Conservation (phyloP, 2,329 filamentous ascomycete genomes). For the Trichoderma brevicompactum region DNA sequence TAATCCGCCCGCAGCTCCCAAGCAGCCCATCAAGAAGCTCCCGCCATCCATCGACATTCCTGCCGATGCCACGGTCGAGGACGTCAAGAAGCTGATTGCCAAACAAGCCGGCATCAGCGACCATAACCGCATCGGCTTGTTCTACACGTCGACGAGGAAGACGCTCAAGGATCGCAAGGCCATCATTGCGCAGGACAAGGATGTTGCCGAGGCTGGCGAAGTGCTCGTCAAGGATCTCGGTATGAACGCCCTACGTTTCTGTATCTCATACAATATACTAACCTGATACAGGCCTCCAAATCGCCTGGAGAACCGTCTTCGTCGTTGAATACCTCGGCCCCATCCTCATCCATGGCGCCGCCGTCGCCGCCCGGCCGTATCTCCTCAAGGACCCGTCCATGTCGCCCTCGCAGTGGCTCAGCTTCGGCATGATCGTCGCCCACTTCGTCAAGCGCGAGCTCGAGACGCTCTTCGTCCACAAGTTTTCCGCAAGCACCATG, state of each 20-base stretch:
- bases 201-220: slow-evolving; percentile 55
- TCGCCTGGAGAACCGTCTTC: slow-evolving; percentile 92
- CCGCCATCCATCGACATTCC: slow-evolving; percentile 56
- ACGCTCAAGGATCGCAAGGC: slow-evolving; percentile 66
- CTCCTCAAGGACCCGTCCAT: slow-evolving; percentile 55
- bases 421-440: slow-evolving; percentile 72
- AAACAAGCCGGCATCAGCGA: slow-evolving; percentile 56
- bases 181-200: slow-evolving; percentile 52
- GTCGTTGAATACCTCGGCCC: slow-evolving; percentile 94
- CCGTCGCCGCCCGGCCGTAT: slow-evolving; percentile 73
- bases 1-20: slow-evolving; percentile 44
- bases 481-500: slow-evolving; percentile 95
- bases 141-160: slow-evolving; percentile 64
- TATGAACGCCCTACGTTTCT: slow-evolving; percentile 48
- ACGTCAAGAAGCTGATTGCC: slow-evolving; percentile 61
- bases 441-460: slow-evolving; percentile 96
- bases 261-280: neutral
- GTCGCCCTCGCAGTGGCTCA: slow-evolving; percentile 71
- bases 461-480: slow-evolving; percentile 93
- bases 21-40: slow-evolving; percentile 59
- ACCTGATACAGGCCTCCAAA: slow-evolving; percentile 70
- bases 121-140: slow-evolving; percentile 65
- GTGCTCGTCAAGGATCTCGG: slow-evolving; percentile 93
- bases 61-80: slow-evolving; percentile 60
- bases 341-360: slow-evolving; percentile 79